Evolutionary conservation across 2,329 filamentous ascomycete species (phyloP).

Genomic region (Cladorrhinum sp.): DNA sequence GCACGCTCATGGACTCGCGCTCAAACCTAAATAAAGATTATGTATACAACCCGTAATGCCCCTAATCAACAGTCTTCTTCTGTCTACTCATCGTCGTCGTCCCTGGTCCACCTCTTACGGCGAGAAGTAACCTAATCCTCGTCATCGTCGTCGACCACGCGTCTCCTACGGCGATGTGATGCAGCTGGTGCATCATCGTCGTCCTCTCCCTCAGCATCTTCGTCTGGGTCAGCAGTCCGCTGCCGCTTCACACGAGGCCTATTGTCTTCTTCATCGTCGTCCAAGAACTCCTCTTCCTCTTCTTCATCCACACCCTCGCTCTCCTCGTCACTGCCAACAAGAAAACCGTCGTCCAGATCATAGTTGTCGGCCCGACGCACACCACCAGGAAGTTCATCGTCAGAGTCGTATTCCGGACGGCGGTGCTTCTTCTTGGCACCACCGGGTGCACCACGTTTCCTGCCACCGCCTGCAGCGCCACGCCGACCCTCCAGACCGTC

Average conservation of each 20-base stretch:
- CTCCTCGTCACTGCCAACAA: constrained; percentile 73
- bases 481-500: constrained; percentile 66
- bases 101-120: background rate
- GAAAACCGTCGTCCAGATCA: constrained; percentile 75
- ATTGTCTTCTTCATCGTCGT: constrained; percentile 50
- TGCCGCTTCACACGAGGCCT: constrained; percentile 48
- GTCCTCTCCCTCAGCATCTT: constrained; percentile 52
- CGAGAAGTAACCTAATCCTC: constrained; percentile 24
- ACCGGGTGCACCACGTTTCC: constrained; percentile 53
- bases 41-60: constrained; percentile 2
- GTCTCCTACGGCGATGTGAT: constrained; percentile 23
- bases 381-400: constrained; percentile 66
- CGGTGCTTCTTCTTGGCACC: constrained; percentile 51
- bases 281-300: constrained; percentile 57
- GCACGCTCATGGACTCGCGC: background rate
- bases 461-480: constrained; percentile 38
- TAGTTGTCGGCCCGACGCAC: constrained; percentile 68
- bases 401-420: constrained; percentile 69
- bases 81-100: constrained; percentile 2
- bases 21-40: constrained; percentile 9
- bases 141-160: constrained; percentile 30
- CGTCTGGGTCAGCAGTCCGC: constrained; percentile 49
- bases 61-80: background rate
- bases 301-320: constrained; percentile 57
- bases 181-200: constrained; percentile 40